Evolutionary conservation across 257 asterid species (phyloP), one percentile per base, ranked within the genome.

Genomic region (Solanum medicagineum): DNA sequence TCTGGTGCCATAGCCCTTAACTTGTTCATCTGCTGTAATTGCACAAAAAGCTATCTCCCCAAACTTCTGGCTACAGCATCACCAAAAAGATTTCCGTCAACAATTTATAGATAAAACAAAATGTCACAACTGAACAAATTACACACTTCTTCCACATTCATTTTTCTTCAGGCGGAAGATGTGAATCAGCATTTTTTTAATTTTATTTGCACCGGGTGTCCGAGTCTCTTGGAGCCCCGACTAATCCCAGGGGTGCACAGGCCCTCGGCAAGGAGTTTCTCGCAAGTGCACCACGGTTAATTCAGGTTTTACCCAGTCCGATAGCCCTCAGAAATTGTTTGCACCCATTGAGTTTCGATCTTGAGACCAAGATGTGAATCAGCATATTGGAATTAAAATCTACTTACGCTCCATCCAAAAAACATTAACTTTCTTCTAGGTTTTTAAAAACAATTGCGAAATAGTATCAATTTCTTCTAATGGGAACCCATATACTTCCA

Each of bases 41-140:
- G 99, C 99, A 85, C 98, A 97, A 87, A 97, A 97, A 56, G 99
- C 99, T 83, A 97, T 97, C 95, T 97, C 99, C 84, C 99, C 99
- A 87, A 97, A 97, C 85, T 89, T 93, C 92, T 97, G 99, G 94
- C 99, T 97, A 62, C 87, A 93, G 42, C 75, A 70, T 73, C 81
- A 26, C 83, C 65, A 36, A 56, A 40, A 65, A 81, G n/a, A 69
- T 75, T 24, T 45, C 10, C 26, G 3, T 51, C 47, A 77, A 77
- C 10, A 79, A 79, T 53, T 53, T 53, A 79, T 53, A 16, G 49
- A 79, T 53, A 32, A 45, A 79, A 79, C 83, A 79, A 79, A 54
- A 79, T 79, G 44, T 16, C 29, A 24, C 29, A 84, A 53, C 32
- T 47, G 63, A 51, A 65, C 85, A 83, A 60, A 49, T 66, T 51